phyloP scores from a whole-genome alignment of 331 rosid species.

The Phaseolus coccineus region DNA sequence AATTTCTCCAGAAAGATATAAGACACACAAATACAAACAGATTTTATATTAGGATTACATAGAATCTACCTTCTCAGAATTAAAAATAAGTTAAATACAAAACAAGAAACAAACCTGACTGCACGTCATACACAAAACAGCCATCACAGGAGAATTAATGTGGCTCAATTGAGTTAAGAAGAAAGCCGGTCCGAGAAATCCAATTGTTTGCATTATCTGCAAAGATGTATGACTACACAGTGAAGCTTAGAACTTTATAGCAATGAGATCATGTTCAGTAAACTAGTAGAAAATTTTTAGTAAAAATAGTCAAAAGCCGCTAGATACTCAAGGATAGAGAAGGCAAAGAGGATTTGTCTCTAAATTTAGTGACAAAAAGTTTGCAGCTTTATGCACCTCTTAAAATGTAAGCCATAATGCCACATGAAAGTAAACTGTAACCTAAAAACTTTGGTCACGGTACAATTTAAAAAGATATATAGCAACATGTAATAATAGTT shows the following conservation, averaged over 20 bases:
- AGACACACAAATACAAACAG: neutral
- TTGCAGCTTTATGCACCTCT: conserved; percentile 6
- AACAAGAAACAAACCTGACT: conserved; percentile 77
- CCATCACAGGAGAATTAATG: conserved; percentile 86
- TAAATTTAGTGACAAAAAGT: neutral
- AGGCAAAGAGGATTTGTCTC: conserved; percentile 2
- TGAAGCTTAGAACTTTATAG: conserved; percentile 15
- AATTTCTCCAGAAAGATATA: conserved; percentile 14
- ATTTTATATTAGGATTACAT: conserved; percentile 4
- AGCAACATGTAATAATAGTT: neutral
- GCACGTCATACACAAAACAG: conserved; percentile 96
- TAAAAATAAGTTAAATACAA: conserved; percentile 24
- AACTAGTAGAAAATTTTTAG: neutral
- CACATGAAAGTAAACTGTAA: neutral
- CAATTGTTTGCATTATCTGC: conserved; percentile 97
- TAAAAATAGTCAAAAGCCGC: conserved; percentile 13
- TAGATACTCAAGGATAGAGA: conserved; percentile 17
- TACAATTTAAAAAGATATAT: neutral
- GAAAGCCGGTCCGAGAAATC: conserved; percentile 99
- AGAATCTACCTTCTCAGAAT: conserved; percentile 15
- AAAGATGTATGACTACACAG: conserved; percentile 19
- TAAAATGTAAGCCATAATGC: neutral
- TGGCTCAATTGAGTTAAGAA: conserved; percentile 98
- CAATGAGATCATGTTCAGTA: conserved; percentile 2
- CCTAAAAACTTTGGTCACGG: neutral